phyloP scores from a whole-genome alignment of 1,284 basidiomycete genomes.

The Xanthoconium separans region DNA sequence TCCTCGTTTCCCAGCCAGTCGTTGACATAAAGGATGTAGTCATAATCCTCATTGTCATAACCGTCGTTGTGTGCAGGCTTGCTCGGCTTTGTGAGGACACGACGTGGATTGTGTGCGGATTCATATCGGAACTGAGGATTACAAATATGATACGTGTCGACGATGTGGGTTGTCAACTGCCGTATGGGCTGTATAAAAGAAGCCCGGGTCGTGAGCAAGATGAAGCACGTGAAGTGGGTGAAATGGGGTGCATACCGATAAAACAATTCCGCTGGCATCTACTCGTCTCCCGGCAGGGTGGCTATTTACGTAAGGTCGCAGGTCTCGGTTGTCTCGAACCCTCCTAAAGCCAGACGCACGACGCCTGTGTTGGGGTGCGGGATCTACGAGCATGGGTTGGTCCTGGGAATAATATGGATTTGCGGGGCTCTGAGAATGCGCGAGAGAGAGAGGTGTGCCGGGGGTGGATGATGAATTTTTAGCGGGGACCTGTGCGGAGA shows the following conservation, averaged over 20 bases:
- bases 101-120: conserved; percentile 86
- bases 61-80: conserved; percentile 93
- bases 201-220: conserved; percentile 12
- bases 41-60: conserved; percentile 95
- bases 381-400: conserved; percentile 67
- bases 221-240: conserved; percentile 2
- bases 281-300: conserved; percentile 62
- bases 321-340: conserved; percentile 66
- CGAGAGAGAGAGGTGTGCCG: conserved; percentile 65
- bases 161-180: conserved; percentile 82
- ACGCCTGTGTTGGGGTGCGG: conserved; percentile 59
- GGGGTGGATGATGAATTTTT: conserved; percentile 49
- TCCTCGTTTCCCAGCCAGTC: conserved; percentile 92
- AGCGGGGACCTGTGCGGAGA: conserved; percentile 26
- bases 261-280: conserved; percentile 59
- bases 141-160: conserved; percentile 90
- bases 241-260: conserved; percentile 52
- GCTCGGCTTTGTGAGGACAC: conserved; percentile 94
- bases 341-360: conserved; percentile 69
- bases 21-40: conserved; percentile 97
- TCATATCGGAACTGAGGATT: conserved; percentile 93
- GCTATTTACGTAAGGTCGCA: conserved; percentile 64
- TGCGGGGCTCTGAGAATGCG: conserved; percentile 49
- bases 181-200: conserved; percentile 66
- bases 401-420: conserved; percentile 59